A percentile compares a stretch with the other conserved stretches of the same genome.
phyloP scores from a whole-genome alignment of 345 rosid genomes.

The Eucalyptus curtisii region DNA sequence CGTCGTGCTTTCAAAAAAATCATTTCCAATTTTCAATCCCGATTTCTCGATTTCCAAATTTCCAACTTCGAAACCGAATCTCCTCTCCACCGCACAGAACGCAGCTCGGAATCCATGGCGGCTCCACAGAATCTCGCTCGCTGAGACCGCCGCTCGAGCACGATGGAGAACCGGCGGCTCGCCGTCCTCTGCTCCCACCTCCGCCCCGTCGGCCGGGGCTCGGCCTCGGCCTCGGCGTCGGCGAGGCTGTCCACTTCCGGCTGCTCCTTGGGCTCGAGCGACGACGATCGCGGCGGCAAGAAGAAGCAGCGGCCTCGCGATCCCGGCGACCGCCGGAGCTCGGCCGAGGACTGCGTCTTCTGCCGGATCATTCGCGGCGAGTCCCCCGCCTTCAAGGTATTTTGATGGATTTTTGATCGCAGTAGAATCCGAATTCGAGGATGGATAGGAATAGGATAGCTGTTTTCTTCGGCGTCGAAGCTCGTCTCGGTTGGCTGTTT shows the following conservation, averaged over 20 bases:
- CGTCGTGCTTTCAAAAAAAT: neutral
- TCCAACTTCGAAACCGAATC: neutral
- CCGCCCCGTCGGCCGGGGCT: constrained; percentile 8
- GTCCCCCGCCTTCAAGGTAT: constrained; percentile 64
- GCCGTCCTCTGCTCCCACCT: constrained; percentile 60
- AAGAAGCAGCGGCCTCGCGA: neutral
- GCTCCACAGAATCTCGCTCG: neutral
- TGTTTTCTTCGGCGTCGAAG: neutral
- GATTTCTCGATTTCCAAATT: neutral
- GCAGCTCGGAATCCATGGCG: neutral
- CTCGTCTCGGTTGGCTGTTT: neutral
- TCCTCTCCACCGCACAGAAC: neutral
- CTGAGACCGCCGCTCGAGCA: neutral
- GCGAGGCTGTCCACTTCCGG: constrained; percentile 7
- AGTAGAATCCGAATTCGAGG: neutral
- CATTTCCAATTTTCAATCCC: neutral
- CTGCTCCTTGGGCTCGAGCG: constrained; percentile 7
- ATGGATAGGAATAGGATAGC: neutral
- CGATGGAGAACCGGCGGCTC: constrained; percentile 55
- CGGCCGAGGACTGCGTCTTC: constrained; percentile 59
- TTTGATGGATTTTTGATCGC: too few relatives aligned
- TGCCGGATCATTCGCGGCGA: constrained; percentile 73
- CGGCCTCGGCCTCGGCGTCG: neutral
- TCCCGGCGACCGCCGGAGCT: neutral
- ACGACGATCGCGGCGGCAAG: neutral